Percentiles rank a stretch among this genome's conserved stretches.
phyloP scores from a whole-genome alignment of 371 early-diverging fungal species.

The Parasitella parasitica region DNA sequence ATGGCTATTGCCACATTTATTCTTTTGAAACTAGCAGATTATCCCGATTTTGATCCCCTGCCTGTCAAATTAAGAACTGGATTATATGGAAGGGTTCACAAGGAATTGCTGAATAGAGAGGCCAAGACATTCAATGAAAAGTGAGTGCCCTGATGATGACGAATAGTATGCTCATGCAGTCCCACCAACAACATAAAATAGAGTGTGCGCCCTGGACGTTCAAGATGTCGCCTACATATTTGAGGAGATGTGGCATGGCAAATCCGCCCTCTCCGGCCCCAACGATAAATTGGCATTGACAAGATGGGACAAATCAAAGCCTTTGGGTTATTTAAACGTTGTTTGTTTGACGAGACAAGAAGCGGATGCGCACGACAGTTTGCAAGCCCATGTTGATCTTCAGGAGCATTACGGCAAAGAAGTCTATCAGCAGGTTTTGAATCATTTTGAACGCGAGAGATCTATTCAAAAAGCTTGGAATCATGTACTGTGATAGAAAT shows the following conservation, averaged over 20 bases:
- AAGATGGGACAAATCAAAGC: constrained; percentile 75
- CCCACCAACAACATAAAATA: neutral
- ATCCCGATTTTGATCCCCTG: constrained; percentile 74
- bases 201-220: constrained; percentile 58
- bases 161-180: no score
- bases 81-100: constrained; percentile 70
- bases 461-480: constrained; percentile 15
- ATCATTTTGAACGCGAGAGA: constrained; percentile 12
- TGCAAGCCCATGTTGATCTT: constrained; percentile 33
- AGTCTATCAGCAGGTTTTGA: constrained; percentile 3
- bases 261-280: constrained; percentile 74
- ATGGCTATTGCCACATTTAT: constrained; percentile 88
- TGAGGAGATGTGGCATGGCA: constrained; percentile 89
- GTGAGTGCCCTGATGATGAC: constrained; percentile 27
- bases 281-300: constrained; percentile 73
- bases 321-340: constrained; percentile 70
- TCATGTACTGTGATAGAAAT: constrained; percentile 17
- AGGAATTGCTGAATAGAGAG: constrained; percentile 75
- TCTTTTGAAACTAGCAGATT: constrained; percentile 75
- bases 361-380: constrained; percentile 60
- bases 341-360: constrained; percentile 84
- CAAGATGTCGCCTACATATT: constrained; percentile 81
- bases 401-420: constrained; percentile 42
- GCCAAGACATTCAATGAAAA: constrained; percentile 40
- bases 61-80: constrained; percentile 78